Base-by-base conservation (phyloP, 495 filamentous ascomycete species). In the Jackrogersella multiformis region DNA sequence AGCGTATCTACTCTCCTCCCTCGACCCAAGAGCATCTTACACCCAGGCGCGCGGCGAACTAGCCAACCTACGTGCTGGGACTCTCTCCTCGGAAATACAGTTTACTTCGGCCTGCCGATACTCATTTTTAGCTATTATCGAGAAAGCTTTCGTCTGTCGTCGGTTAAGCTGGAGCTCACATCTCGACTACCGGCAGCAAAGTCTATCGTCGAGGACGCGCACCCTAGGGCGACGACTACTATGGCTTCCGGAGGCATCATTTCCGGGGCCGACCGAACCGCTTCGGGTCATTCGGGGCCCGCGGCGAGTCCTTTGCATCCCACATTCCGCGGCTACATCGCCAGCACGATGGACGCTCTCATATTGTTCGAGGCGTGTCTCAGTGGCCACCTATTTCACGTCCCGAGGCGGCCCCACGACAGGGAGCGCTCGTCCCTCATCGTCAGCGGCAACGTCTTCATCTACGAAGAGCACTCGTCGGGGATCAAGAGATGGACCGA, bases 401-500 rank as follows among this genome's bases (percentile, higher is more conserved):
- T 93, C 12, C 86, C 90, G 9, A 89, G 94, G 20, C 86, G 94
- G 21, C 94, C 94, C 0, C 91, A 94, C 68, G 94, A 97, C 64
- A 83, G 90, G 21, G 93, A 97, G 72, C 87, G 93, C 34, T 77
- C 80, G 7, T 74, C 82, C 13, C 81, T 94, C 38, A 94, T 97
- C 69, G 85, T 82, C 59, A 96, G 92, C 71, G 94, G 94, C 20
- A 89, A 89, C 55, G 85, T 96, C 9, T 94, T 97, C 74, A 90
- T 97, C 66, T 97, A 96, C 77, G 91, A 95, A 72, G 92, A 96
- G 73, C 87, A 90, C 56, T 87, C 90, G 0, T 94, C 93, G 0
- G 91, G 91, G 1, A 96, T 97, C 77, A 96, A 94, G 78, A 85
- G 94, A 38, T 97, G 94, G 94, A 97, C 94, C 0, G 94, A 97